These are phyloP conservation scores for Friedmanniomyces endolithicus DNA, from an alignment of 495 filamentous ascomycete species.

Conservation along the genomic window DNA sequence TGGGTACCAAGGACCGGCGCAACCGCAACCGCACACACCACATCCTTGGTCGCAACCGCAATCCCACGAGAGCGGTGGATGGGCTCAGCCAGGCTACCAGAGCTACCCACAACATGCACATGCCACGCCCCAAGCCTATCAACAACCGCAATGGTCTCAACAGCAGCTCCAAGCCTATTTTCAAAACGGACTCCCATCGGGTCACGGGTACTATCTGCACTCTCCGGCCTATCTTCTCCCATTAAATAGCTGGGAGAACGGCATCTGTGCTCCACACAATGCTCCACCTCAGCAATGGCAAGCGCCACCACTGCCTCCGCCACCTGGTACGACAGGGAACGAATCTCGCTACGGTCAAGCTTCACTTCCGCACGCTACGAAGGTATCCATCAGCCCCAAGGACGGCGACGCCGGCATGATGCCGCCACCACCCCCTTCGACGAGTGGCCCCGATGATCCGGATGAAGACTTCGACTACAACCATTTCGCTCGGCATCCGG, in stretches of 20 bases:
- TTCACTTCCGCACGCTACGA: not conserved
- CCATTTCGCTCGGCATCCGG: conserved; percentile 25
- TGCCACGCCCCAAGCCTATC: conserved; percentile 16
- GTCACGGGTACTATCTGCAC: conserved; percentile 1
- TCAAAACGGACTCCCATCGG: not conserved
- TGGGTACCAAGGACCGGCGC: conserved; percentile 26
- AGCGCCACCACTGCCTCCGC: no score
- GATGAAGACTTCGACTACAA: conserved; percentile 26
- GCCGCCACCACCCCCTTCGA: not conserved
- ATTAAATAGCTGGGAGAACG: no score
- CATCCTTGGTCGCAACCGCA: no score
- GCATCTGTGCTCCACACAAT: no score
- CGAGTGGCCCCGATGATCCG: conserved; percentile 23
- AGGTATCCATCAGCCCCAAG: not conserved
- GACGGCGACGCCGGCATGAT: conserved; percentile 17
- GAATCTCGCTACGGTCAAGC: not conserved
- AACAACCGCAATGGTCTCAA: conserved; percentile 7
- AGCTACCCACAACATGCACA: conserved; percentile 13
- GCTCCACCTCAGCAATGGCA: no score
- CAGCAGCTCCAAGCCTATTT: conserved; percentile 11
- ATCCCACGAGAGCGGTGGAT: conserved; percentile 11
- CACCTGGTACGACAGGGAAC: no score
- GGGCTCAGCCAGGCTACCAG: conserved; percentile 10
- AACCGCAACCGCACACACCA: conserved; percentile 10
- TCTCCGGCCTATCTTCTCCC: not conserved